phyloP scores from a whole-genome alignment of 208 protist species.

The Leptomonas pyrrhocoris region DNA sequence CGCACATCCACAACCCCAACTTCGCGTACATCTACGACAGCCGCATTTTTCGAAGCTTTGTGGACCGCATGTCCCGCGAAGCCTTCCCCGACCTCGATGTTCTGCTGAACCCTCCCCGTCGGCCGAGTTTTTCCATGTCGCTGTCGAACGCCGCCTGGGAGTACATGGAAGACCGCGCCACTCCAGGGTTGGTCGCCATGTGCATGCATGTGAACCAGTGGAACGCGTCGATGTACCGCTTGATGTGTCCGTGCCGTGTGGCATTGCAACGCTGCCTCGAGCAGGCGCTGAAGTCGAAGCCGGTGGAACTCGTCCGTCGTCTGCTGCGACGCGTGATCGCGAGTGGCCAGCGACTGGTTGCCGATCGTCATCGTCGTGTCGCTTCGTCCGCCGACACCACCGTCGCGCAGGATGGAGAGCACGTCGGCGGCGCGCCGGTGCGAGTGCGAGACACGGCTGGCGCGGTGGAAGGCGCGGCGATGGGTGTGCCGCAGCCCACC shows the following conservation, averaged over 20 bases:
- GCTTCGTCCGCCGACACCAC: background rate
- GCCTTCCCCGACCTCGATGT: constrained; percentile 53
- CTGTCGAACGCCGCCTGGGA: constrained; percentile 4
- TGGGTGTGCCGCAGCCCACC: background rate
- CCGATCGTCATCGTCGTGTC: background rate
- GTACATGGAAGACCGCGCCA: constrained; percentile 10
- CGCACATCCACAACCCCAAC: constrained; percentile 32
- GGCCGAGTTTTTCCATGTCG: constrained; percentile 10
- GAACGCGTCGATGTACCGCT: background rate
- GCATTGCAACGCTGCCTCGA: background rate
- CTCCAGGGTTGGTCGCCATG: constrained; percentile 1
- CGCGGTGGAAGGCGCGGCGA: background rate
- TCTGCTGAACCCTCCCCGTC: constrained; percentile 32
- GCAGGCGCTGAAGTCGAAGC: background rate
- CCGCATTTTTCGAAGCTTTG: constrained; percentile 34
- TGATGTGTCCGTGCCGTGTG: background rate
- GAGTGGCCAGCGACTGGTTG: background rate
- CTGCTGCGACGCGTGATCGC: background rate
- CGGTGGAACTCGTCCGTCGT: background rate
- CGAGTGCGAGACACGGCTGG: background rate
- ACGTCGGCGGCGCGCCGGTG: background rate
- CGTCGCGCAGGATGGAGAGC: background rate
- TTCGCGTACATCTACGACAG: constrained; percentile 49
- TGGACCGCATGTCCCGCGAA: constrained; percentile 30
- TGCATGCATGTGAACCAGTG: background rate